phyloP scores from a whole-genome alignment of 2,329 filamentous ascomycete species.

The Trichoderma breve region DNA sequence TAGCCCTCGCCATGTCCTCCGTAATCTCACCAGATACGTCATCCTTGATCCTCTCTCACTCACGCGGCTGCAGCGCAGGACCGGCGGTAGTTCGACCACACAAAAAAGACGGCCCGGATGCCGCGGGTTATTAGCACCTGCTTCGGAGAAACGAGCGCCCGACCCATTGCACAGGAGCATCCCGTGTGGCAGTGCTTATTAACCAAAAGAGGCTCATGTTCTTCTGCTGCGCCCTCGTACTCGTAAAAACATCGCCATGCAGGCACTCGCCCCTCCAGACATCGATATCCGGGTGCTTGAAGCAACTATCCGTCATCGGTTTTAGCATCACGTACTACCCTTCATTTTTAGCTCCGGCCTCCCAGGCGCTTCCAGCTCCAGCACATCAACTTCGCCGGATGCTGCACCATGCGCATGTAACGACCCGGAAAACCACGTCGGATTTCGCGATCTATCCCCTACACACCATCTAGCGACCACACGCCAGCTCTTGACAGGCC shows the following conservation, averaged over 20 bases:
- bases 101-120: neutral
- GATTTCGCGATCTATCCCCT: neutral
- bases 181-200: slow-evolving; percentile 12
- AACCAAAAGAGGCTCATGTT: slow-evolving; percentile 1
- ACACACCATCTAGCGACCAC: neutral
- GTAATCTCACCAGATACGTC: neutral
- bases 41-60: neutral
- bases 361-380: slow-evolving; percentile 7
- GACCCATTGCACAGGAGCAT: neutral
- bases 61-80: neutral
- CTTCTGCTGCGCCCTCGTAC: slow-evolving; percentile 4
- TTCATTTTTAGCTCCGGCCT: neutral
- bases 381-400: slow-evolving; percentile 21
- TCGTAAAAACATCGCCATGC: slow-evolving; percentile 14
- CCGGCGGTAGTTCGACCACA: neutral
- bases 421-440: neutral
- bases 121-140: neutral
- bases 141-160: slow-evolving; percentile 17
- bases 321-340: neutral
- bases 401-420: slow-evolving; percentile 10
- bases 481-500: slow-evolving; percentile 21
- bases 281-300: neutral
- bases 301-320: neutral
- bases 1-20: neutral
- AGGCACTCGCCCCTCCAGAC: slow-evolving; percentile 12